phyloP scores from a whole-genome alignment of 192 early-diverging fungal genomes.

The Mortierella hygrophila region DNA sequence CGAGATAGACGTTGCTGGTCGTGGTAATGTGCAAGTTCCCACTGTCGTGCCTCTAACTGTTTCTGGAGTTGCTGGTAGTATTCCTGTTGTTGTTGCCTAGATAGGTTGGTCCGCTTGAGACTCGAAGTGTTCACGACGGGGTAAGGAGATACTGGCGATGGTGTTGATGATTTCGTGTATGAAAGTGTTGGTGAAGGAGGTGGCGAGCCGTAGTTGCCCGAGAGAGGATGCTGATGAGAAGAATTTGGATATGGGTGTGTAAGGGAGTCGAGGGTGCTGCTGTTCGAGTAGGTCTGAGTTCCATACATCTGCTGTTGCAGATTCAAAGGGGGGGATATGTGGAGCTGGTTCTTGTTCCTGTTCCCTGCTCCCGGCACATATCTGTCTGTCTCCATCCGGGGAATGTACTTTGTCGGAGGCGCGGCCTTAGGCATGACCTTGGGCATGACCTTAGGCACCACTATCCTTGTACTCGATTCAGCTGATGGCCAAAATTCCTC shows the following conservation, averaged over 20 bases:
- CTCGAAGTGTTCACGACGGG: not conserved
- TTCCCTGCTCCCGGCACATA: not conserved
- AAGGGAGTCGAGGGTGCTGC: not conserved
- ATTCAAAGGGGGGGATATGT: not conserved
- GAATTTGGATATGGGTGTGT: not conserved
- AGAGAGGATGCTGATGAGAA: not conserved
- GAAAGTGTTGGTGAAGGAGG: not conserved
- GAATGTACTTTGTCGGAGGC: no score
- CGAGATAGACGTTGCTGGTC: not conserved
- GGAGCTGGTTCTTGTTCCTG: not conserved
- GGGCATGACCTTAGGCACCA: not conserved
- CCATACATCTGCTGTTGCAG: not conserved
- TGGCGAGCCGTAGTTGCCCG: not conserved
- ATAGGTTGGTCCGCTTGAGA: not conserved
- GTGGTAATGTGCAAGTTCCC: not conserved
- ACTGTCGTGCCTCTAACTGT: not conserved
- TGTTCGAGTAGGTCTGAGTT: not conserved
- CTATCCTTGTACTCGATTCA: not conserved
- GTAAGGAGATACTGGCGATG: not conserved
- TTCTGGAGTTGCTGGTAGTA: not conserved
- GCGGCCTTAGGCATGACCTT: no score
- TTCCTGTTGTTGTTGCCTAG: not conserved
- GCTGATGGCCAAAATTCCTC: not conserved
- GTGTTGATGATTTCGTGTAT: not conserved
- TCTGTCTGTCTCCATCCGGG: not conserved